phyloP scores from a whole-genome alignment of 257 asterid species.

The Forsythia viridissima region DNA sequence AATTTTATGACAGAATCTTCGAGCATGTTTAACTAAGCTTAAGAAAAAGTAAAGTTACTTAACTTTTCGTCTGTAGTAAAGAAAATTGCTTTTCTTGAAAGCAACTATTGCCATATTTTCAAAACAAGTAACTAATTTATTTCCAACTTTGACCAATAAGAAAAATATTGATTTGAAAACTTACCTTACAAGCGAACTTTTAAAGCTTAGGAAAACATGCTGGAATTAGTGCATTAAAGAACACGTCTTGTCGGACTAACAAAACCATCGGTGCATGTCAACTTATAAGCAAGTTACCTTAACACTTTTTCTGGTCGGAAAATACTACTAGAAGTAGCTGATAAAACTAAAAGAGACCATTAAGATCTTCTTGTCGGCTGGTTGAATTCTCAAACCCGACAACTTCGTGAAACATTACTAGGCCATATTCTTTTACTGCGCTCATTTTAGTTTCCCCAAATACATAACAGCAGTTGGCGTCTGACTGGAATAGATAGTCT shows the following conservation, averaged over 20 bases:
- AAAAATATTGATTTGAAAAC: not conserved
- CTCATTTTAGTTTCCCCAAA: too few relatives aligned
- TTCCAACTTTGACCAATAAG: not conserved
- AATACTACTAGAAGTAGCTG: too few relatives aligned
- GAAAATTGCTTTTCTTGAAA: not conserved
- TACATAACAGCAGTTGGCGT: too few relatives aligned
- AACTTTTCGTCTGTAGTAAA: not conserved
- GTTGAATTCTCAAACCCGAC: too few relatives aligned
- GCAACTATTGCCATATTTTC: not conserved
- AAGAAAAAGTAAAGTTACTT: not conserved
- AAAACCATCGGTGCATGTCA: too few relatives aligned
- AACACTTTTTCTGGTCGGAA: too few relatives aligned
- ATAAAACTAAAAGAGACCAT: too few relatives aligned
- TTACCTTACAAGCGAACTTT: not conserved
- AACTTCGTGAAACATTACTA: too few relatives aligned
- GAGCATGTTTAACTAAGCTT: not conserved
- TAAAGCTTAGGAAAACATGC: not conserved
- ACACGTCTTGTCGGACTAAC: too few relatives aligned
- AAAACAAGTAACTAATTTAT: not conserved
- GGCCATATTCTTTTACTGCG: too few relatives aligned
- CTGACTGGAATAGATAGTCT: constrained; percentile 13
- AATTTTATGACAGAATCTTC: not conserved
- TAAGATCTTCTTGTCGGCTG: too few relatives aligned
- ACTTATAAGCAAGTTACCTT: too few relatives aligned
- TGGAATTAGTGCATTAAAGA: not conserved